A percentile compares a stretch with the other conserved stretches of the same genome.
Evolutionary conservation across 805 yeast species (phyloP).

Genomic region (Candida coquimbonensis): DNA sequence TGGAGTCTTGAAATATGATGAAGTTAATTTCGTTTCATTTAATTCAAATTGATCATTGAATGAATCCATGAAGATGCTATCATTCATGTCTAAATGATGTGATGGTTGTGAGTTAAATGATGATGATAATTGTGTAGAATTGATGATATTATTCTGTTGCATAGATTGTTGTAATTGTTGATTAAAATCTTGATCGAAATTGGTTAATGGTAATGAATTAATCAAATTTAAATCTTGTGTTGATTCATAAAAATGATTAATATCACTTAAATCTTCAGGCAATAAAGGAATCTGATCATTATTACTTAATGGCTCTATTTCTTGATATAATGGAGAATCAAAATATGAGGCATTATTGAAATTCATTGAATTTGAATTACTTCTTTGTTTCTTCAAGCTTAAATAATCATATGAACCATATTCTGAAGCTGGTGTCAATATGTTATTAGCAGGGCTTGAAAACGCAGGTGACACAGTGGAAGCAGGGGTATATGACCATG

Average conservation of each 20-base stretch:
- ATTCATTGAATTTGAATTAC: constrained; percentile 1
- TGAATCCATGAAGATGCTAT: not conserved
- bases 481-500: constrained; percentile 19
- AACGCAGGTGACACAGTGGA: constrained; percentile 16
- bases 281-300: not conserved
- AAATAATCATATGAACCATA: constrained; percentile 2
- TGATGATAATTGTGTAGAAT: too few relatives aligned
- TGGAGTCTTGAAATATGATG: constrained; percentile 1
- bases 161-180: not conserved
- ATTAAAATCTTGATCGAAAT: constrained; percentile 2
- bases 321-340: constrained; percentile 17
- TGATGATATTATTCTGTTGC: not conserved
- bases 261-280: constrained; percentile 17
- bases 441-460: constrained; percentile 11
- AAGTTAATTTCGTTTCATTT: not conserved
- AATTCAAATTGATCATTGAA: not conserved
- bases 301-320: constrained; percentile 14
- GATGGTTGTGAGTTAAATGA: not conserved
- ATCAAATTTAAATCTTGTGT: constrained; percentile 4
- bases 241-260: constrained; percentile 10
- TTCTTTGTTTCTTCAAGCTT: constrained; percentile 8
- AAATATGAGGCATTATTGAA: constrained; percentile 2
- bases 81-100: not conserved
- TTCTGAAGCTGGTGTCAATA: constrained; percentile 9
- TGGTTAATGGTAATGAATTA: constrained; percentile 1